Base-by-base conservation (phyloP, 2,329 filamentous ascomycete species). In the Colletotrichum incanum region DNA sequence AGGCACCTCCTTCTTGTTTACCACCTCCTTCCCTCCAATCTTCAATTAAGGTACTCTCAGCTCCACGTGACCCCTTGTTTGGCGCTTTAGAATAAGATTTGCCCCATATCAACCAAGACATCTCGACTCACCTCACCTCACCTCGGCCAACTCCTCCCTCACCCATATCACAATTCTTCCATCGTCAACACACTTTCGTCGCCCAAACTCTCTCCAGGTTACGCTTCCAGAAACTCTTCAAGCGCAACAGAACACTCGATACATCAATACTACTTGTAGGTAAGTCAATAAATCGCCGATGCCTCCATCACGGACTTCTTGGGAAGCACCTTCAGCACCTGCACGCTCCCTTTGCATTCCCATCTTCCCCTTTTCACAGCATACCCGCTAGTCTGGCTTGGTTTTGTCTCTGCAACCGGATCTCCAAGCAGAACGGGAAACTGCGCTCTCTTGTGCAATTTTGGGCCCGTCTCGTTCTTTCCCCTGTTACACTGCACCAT, bases 401-500 rank as follows among this genome's bases (percentile, higher is more conserved):
- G 5, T 37, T 11, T 26, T 12, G 1, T 20, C 37, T 39, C n/a
- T 50, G 23, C 34, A 11, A 9, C n/a, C 16, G 14, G 7, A 9
- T 50, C 26, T 20, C 23, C 45, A 23, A 31, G 26, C 18, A 26
- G 20, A 9, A 31, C 37, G 3, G 34, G 34, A 41, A 34, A 28
- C 23, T 39, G n/a, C 49, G 37, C 31, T 26, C 9, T 58, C 50
- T 41, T 55, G 65, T 69, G 54, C 39, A 31, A 69, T 52, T 39
- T 47, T 34, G 39, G 34, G n/a, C 37, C 39, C 58, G n/a, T 41
- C 52, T 59, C 12, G 28, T 54, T 73, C 67, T 56, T 45, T 56
- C 62, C 52, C 58, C 39, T n/a, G 67, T 73, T 20, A 58, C 71
- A 73, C 67, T 55, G 54, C 66, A 39, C 49, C 61, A 71, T 54